Base-by-base conservation (phyloP, 805 yeast genomes). In the Candida chauliodis region DNA sequence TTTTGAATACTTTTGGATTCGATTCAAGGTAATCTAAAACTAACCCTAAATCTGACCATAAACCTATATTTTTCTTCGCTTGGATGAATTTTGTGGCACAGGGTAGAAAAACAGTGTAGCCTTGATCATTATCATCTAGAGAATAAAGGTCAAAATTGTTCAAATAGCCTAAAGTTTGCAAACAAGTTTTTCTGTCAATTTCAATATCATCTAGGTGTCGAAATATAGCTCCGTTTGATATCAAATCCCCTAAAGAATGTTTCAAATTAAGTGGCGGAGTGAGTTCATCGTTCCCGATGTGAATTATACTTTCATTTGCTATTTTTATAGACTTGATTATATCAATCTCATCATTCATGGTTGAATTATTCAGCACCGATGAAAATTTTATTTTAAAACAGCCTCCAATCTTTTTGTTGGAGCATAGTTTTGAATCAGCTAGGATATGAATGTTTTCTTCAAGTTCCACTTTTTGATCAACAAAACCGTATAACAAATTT, bases 21-120 rank as follows among this genome's bases (percentile, higher is more conserved):
- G 56, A 39, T 41, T 77, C 69, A 16, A 90, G 57, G 53, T 80
- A 83, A 30, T 75, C 75, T 34, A 77, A 62, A 4, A 79, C 71
- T 20, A 90, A 62, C 3, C 79, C 84, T 15, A 79, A 66, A 3
- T 62, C 56, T 16, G 72, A 70, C 95, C 96, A 89, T 0, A 90
- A 75, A 29, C 50, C 52, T 16, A 17, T 16, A 8, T 13, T 29
- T 16, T 17, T 21, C 9, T 24, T 26, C 10, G n/a, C 4, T 17
- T 33, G 42, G n/a, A n/a, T n/a, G n/a, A n/a, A n/a, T n/a, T n/a
- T n/a, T n/a, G n/a, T n/a, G 10, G 36, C 43, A 41, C 89, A 81
- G 0, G 98, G 98, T 20, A 90, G 62, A 37, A 90, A 75, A 0
- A 82, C 60, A 0, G 96, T 78, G 61, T 88, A 87, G 0, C 95